Evolutionary conservation across 192 early-diverging fungal genomes (phyloP).

Genomic region (Coemansia sp.): DNA sequence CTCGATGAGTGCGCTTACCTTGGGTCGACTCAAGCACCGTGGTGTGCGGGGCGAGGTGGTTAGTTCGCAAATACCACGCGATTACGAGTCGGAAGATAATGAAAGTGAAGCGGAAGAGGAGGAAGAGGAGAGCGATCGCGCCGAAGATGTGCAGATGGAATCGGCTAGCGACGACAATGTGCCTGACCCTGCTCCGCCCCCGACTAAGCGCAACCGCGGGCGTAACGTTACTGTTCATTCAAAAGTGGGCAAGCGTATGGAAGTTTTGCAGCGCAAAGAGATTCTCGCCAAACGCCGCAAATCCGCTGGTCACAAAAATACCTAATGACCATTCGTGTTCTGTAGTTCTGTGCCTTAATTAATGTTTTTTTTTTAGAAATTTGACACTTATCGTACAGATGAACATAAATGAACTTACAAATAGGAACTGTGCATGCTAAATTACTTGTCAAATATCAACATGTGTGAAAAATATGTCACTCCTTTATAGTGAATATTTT

Average conservation of each 20-base stretch:
- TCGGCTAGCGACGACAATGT: background rate
- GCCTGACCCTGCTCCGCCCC: background rate
- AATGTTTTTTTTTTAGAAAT: background rate
- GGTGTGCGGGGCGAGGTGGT: slow-evolving; percentile 68
- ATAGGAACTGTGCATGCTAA: background rate
- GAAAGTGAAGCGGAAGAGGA: slow-evolving; percentile 17
- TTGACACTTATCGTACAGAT: background rate
- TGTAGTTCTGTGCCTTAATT: background rate
- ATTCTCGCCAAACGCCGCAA: slow-evolving; percentile 1
- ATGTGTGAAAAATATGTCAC: background rate
- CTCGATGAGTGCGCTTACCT: slow-evolving; percentile 49
- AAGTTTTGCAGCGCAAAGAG: background rate
- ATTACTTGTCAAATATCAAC: background rate
- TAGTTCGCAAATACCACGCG: slow-evolving; percentile 62
- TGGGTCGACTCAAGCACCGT: slow-evolving; percentile 70
- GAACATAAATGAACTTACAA: background rate
- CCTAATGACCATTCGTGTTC: background rate
- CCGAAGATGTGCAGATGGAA: background rate
- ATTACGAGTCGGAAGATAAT: background rate
- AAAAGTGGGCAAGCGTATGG: slow-evolving; percentile 5
- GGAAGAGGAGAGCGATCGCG: background rate
- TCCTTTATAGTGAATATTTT: too few species aligned
- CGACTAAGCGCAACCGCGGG: background rate
- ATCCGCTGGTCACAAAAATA: slow-evolving; percentile 2
- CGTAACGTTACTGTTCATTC: too few species aligned